Conservation (phyloP, 257 asterid genomes). For the Solanum peruvianum region DNA sequence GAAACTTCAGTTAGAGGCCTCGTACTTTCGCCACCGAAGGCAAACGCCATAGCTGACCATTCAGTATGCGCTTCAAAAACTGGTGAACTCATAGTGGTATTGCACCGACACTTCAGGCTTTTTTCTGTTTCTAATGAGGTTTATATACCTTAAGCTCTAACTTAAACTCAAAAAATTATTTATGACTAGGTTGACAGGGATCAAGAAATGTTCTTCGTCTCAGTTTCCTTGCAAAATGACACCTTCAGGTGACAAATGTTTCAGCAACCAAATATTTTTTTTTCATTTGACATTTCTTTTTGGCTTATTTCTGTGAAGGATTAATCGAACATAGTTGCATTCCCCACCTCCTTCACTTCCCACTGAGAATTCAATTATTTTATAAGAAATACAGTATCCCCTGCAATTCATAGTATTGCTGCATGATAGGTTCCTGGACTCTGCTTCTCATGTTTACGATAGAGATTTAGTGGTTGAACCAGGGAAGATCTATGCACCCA, state of each 20-base stretch:
- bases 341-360: neutral
- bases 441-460: conserved; percentile 39
- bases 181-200: conserved; percentile 56
- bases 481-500: conserved; percentile 24
- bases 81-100: conserved; percentile 73
- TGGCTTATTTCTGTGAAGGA: neutral
- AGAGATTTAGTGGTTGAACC: conserved; percentile 36
- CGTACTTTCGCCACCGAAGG: conserved; percentile 34
- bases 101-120: neutral
- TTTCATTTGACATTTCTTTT: neutral
- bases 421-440: conserved; percentile 43
- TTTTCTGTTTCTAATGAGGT: neutral
- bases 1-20: conserved; percentile 66
- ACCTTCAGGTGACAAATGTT: conserved; percentile 42
- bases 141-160: neutral
- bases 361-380: neutral
- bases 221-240: conserved; percentile 49
- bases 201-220: conserved; percentile 65
- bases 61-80: conserved; percentile 50
- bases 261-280: neutral
- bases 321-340: neutral
- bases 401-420: neutral
- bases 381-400: neutral
- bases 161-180: neutral
- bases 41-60: conserved; percentile 29